Conservation (phyloP, 1,284 basidiomycete species). For the Mrakiaceae sp. region DNA sequence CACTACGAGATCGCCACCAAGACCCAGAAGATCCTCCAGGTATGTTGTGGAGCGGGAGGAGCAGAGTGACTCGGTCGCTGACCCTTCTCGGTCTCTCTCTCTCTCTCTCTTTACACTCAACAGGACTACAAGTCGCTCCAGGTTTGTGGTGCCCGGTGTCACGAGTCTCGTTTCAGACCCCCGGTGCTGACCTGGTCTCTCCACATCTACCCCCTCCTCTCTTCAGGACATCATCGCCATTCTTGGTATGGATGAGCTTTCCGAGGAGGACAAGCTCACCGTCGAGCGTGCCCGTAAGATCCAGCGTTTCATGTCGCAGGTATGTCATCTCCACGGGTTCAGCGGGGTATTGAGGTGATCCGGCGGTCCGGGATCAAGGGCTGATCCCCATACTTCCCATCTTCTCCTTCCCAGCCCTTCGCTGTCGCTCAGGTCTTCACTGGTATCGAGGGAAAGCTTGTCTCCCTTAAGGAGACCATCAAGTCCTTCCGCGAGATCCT, state of each 20-base stretch:
- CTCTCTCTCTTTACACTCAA: too few relatives aligned
- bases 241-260: conserved; percentile 99
- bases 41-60: too few relatives aligned
- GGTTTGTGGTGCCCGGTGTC: too few relatives aligned
- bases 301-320: conserved; percentile 51
- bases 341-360: too few relatives aligned
- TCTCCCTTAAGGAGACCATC: conserved; percentile 82
- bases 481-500: conserved; percentile 96
- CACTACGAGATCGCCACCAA: conserved; percentile 74
- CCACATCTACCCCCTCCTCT: too few relatives aligned
- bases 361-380: neutral
- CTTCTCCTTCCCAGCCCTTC: conserved; percentile 74
- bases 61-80: too few relatives aligned
- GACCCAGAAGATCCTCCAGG: conserved; percentile 92
- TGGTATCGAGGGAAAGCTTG: conserved; percentile 93
- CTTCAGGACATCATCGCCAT: conserved; percentile 64
- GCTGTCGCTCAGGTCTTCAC: conserved; percentile 99
- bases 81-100: too few relatives aligned
- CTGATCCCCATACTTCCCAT: neutral
- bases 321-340: too few relatives aligned
- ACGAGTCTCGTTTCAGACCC: too few relatives aligned
- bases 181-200: too few relatives aligned
- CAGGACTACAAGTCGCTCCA: conserved; percentile 77
- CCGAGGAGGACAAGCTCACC: conserved; percentile 97
- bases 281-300: conserved; percentile 58